These are phyloP conservation scores for Diplotaxis tenuifolia DNA, from an alignment of 345 rosid genomes.

Conservation along the genomic window DNA sequence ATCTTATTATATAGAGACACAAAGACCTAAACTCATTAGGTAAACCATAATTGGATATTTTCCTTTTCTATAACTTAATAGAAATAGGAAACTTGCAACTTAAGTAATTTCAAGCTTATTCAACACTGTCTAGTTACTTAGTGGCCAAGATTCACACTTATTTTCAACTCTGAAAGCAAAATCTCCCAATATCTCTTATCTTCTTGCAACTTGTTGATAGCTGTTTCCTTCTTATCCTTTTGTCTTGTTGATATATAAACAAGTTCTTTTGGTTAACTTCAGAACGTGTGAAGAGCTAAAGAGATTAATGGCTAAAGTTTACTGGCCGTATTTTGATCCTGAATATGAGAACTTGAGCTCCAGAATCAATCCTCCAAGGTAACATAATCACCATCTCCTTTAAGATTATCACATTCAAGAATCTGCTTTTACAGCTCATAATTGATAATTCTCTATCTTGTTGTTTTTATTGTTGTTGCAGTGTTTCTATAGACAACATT, in stretches of 20 bases:
- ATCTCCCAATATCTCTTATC: conserved; percentile 30
- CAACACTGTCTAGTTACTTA: conserved; percentile 30
- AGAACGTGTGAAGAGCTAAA: conserved; percentile 11
- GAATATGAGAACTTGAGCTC: conserved; percentile 85
- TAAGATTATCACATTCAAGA: neutral
- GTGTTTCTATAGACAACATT: conserved; percentile 84
- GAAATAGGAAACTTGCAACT: too few relatives aligned
- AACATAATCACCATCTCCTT: neutral
- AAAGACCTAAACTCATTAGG: too few relatives aligned
- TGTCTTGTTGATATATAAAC: conserved; percentile 1
- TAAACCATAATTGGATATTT: too few relatives aligned
- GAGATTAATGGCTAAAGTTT: conserved; percentile 64
- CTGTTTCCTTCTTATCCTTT: neutral
- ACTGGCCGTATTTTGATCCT: conserved; percentile 95
- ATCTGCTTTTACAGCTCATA: neutral
- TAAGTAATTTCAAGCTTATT: too few relatives aligned
- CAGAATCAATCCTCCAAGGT: conserved; percentile 96
- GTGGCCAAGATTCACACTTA: conserved; percentile 36
- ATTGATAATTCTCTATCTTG: neutral
- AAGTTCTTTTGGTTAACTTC: conserved; percentile 6
- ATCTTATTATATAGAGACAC: too few relatives aligned
- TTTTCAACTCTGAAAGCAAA: conserved; percentile 6
- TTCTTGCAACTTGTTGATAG: conserved; percentile 27
- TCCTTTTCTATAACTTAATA: too few relatives aligned
- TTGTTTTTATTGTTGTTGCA: conserved; percentile 36